A percentile compares a stretch with the other conserved stretches of the same genome.
These are phyloP conservation scores for Suillus variegatus DNA, from an alignment of 768 basidiomycete genomes.

Conservation along the genomic window DNA sequence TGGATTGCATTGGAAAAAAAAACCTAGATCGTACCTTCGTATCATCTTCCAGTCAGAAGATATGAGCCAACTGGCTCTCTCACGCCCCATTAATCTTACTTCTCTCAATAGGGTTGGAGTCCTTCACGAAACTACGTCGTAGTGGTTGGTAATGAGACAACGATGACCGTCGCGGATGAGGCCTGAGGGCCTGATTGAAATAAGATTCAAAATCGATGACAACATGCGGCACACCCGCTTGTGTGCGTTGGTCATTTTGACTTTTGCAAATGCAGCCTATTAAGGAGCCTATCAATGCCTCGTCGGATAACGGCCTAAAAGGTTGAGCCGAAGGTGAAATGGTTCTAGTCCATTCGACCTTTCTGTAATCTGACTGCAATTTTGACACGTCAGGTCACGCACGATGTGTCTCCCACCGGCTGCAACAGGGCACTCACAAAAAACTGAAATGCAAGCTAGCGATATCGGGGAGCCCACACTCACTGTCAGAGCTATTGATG, in stretches of 20 bases:
- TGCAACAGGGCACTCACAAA: neutral
- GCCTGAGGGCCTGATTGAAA: neutral
- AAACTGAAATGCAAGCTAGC: neutral
- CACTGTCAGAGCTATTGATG: neutral
- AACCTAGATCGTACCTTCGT: neutral
- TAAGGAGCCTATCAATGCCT: neutral
- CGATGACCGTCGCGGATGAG: neutral
- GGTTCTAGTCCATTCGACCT: too few relatives aligned
- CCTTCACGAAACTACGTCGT: neutral
- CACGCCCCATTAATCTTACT: neutral
- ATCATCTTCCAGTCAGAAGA: neutral
- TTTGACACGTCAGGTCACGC: neutral
- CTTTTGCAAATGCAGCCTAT: neutral
- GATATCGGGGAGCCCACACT: neutral
- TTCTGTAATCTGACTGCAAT: too few relatives aligned
- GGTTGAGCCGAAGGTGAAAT: neutral
- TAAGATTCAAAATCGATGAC: neutral
- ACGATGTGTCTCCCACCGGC: neutral
- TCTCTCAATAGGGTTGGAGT: neutral
- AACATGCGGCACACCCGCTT: too few relatives aligned
- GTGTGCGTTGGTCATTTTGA: neutral
- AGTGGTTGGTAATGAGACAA: neutral
- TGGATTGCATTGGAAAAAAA: neutral
- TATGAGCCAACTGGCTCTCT: neutral
- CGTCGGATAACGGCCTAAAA: too few relatives aligned